A percentile compares a stretch with the other conserved stretches of the same genome.
Conservation (phyloP, 768 basidiomycete genomes). For the Sporobolomyces phaffii region DNA sequence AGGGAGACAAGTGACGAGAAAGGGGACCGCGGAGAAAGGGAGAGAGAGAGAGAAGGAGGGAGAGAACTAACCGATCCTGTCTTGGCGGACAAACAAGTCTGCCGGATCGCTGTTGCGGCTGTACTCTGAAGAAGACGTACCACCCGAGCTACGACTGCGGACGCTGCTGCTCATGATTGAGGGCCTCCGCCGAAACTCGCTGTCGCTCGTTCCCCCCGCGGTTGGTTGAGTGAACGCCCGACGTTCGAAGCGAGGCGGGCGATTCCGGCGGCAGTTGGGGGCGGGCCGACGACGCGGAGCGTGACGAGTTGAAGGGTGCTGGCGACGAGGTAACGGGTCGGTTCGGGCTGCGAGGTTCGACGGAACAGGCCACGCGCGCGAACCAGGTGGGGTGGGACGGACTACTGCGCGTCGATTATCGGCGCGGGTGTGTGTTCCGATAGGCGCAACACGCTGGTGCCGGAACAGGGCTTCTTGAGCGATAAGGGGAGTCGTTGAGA, state of each 20-base stretch:
- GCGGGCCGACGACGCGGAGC: background rate
- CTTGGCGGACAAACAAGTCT: constrained; percentile 93
- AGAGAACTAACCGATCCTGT: constrained; percentile 72
- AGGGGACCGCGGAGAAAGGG: too few relatives aligned
- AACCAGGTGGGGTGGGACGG: too few relatives aligned
- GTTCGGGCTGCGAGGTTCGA: too few relatives aligned
- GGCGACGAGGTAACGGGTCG: too few relatives aligned
- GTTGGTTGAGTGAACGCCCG: background rate
- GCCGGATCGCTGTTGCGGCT: constrained; percentile 64
- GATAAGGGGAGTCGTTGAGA: too few relatives aligned
- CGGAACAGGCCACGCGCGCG: too few relatives aligned
- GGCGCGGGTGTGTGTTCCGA: too few relatives aligned
- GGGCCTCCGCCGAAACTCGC: background rate
- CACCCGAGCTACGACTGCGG: background rate
- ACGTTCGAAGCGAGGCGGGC: background rate
- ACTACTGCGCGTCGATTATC: too few relatives aligned
- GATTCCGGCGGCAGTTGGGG: background rate
- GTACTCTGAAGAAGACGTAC: constrained; percentile 12
- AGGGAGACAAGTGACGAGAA: too few relatives aligned
- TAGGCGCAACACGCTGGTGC: too few relatives aligned
- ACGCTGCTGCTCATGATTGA: constrained; percentile 7
- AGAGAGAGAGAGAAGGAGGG: background rate
- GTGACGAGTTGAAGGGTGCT: too few relatives aligned
- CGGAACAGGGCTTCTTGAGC: too few relatives aligned
- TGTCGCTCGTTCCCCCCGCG: background rate